Evolutionary conservation across 352 stramenopile genomes (phyloP), one percentile per base, ranked within the genome.

Genomic region (Globisporangium perplexum): DNA sequence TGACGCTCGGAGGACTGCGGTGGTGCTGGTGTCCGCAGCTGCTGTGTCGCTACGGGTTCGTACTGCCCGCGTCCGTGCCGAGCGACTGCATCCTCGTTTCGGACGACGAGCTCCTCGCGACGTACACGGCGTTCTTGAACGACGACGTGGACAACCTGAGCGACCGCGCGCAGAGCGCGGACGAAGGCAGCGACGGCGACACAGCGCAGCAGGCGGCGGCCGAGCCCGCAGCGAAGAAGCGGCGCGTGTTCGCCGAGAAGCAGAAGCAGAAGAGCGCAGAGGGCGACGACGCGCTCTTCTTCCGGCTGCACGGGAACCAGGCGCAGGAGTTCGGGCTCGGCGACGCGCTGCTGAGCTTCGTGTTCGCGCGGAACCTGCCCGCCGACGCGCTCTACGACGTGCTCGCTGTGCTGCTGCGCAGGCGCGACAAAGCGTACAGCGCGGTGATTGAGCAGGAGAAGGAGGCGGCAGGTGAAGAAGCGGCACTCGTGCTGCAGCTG

Each of bases 11-110:
- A 33, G 30, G 11, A 11, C 0, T 11, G 31, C 11, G 11, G 11
- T 1, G 31, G 2, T 12, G 14, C 11, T 36, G 31, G 11, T 31
- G 31, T 36, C 26, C 20, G 41, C 50, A 79, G 79, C 59, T 90
- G 15, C 57, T 90, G 35, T 90, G 80, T 30, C 71, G 75, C 30
- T 90, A 90, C 44, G 75, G 80, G 11, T 90, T 90, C 53, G 76
- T 84, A 22, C 61, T 88, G 24, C 60, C 69, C 7, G 55, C 59
- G 17, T 42, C 63, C 23, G 57, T 68, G 20, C 36, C 73, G 3
- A 71, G 61, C 7, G 80, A 88, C 60, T 71, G 68, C 12, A 84
- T 90, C 53, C 65, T 75, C 23, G 55, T 90, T 35, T 69, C 64
- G 0, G 82, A 72, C 47, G 51, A 52, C 1, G 66, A 86, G 36